Evolutionary conservation across 331 rosid genomes (phyloP).

Genomic region (Pyracantha coccinea): DNA sequence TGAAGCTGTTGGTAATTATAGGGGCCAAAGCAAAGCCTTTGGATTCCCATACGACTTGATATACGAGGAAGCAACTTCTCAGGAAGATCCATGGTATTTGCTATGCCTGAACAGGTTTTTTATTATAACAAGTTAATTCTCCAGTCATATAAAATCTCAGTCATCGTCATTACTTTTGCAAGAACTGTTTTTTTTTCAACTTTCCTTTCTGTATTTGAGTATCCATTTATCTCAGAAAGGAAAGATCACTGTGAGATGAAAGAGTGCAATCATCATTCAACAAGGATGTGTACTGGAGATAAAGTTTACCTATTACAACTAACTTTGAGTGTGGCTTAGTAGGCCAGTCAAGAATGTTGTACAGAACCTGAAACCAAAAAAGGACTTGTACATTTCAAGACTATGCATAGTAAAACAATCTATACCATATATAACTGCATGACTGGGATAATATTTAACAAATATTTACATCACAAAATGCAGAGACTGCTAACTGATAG

Average conservation of each 20-base stretch:
- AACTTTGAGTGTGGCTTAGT: constrained; percentile 85
- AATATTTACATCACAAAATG: constrained; percentile 16
- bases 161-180: not conserved
- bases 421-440: not conserved
- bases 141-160: constrained; percentile 9
- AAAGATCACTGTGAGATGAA: not conserved
- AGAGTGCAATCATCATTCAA: not conserved
- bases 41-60: constrained; percentile 97
- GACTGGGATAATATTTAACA: not conserved
- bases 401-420: not conserved
- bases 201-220: not conserved
- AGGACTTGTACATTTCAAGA: not conserved
- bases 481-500: not conserved
- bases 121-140: constrained; percentile 4
- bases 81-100: constrained; percentile 99
- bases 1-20: constrained; percentile 90
- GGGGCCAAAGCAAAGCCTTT: constrained; percentile 95
- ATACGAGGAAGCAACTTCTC: constrained; percentile 99
- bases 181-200: not conserved
- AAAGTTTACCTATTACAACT: constrained; percentile 66
- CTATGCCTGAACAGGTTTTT: constrained; percentile 61
- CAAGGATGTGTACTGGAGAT: not conserved
- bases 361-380: constrained; percentile 53
- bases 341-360: constrained; percentile 98
- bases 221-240: not conserved